These are phyloP conservation scores for Pseudonitzschia multiseries DNA, from an alignment of 108 stramenopile genomes.

Conservation along the genomic window DNA sequence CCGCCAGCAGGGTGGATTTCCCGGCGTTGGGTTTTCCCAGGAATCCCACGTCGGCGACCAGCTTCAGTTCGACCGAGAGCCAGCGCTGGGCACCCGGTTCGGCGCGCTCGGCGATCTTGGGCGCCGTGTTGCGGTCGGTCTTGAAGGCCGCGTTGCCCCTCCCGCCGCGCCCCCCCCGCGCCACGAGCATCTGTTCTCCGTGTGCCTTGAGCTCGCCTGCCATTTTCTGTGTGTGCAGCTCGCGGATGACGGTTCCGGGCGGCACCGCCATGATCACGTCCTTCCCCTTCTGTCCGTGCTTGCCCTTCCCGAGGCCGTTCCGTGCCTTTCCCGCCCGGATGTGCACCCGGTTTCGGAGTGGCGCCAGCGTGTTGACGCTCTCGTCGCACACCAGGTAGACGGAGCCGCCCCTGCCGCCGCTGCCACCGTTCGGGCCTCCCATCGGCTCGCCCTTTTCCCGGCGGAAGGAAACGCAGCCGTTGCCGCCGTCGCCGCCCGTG, in stretches of 20 bases:
- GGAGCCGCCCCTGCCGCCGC: conserved; percentile 86
- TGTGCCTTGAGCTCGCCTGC: conserved; percentile 86
- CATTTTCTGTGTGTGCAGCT: conserved; percentile 77
- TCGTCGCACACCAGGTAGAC: conserved; percentile 80
- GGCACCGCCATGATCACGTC: conserved; percentile 82
- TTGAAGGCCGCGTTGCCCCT: conserved; percentile 95
- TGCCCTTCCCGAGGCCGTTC: conserved; percentile 88
- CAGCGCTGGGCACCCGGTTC: conserved; percentile 90
- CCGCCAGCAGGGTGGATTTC: conserved; percentile 91
- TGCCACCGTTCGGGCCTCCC: conserved; percentile 92
- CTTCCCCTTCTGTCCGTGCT: conserved; percentile 70
- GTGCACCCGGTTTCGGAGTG: conserved; percentile 77
- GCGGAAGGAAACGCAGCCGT: conserved; percentile 93
- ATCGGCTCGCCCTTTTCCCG: conserved; percentile 89
- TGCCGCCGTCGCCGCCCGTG: conserved; percentile 90
- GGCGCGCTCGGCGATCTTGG: conserved; percentile 87
- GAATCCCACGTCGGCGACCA: conserved; percentile 97
- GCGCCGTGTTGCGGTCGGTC: conserved; percentile 78
- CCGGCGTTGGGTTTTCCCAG: conserved; percentile 99
- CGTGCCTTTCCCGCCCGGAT: conserved; percentile 69
- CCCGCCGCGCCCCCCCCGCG: conserved; percentile 92
- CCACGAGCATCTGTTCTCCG: conserved; percentile 85
- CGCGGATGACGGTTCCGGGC: conserved; percentile 92
- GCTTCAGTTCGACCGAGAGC: conserved; percentile 86
- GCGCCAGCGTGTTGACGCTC: conserved; percentile 86